These are phyloP conservation scores for Allomyces javanicus DNA, from an alignment of 192 early-diverging fungal genomes.

Conservation along the genomic window DNA sequence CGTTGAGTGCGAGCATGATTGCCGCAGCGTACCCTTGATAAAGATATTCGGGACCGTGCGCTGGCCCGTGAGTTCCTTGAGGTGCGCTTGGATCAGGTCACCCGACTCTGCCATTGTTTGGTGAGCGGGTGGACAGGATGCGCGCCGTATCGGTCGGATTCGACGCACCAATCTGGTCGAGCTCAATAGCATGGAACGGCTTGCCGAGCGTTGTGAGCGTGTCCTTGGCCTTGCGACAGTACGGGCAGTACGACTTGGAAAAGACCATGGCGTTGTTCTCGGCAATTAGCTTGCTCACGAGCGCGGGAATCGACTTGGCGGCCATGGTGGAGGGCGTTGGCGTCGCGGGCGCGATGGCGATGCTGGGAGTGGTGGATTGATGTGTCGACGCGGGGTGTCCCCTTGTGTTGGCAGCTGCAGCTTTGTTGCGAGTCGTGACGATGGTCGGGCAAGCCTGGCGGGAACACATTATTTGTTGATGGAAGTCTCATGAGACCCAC, in stretches of 20 bases:
- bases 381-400: too few relatives aligned
- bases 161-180: conserved; percentile 17
- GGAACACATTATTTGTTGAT: too few relatives aligned
- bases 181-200: conserved; percentile 25
- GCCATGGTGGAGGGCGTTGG: background rate
- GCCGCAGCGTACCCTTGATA: conserved; percentile 15
- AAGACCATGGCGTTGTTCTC: conserved; percentile 41
- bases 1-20: too few relatives aligned
- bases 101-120: too few relatives aligned
- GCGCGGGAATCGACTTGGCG: background rate
- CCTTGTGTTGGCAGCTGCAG: too few relatives aligned
- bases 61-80: conserved; percentile 32
- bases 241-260: conserved; percentile 57
- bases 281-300: background rate
- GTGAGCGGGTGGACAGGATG: too few relatives aligned
- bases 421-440: too few relatives aligned
- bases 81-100: conserved; percentile 31
- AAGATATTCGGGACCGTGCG: conserved; percentile 62
- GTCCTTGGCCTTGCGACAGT: conserved; percentile 32
- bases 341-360: too few relatives aligned
- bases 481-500: too few relatives aligned
- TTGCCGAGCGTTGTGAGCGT: conserved; percentile 16
- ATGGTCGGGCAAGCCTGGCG: too few relatives aligned
- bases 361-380: too few relatives aligned
- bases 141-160: conserved; percentile 18